A percentile compares a stretch with the other conserved stretches of the same genome.
Evolutionary conservation across 2,329 filamentous ascomycete species (phyloP).

Genomic region (Fusarium transvaalense): DNA sequence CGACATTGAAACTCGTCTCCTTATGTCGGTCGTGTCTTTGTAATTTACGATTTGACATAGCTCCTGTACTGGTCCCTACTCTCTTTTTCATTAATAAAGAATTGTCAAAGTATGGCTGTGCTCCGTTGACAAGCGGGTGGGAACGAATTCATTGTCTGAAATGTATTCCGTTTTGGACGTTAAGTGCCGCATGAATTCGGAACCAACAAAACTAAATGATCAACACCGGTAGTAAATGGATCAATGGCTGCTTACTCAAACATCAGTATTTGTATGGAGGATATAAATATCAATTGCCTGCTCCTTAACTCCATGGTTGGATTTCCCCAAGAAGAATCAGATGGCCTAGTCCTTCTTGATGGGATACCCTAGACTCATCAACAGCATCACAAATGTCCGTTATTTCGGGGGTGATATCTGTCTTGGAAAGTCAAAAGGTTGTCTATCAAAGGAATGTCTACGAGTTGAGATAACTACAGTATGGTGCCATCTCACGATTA

Average conservation of each 20-base stretch:
- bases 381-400: constrained; percentile 7
- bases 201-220: neutral
- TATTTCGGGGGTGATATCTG: constrained; percentile 8
- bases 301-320: neutral
- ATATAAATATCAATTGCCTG: too few relatives aligned
- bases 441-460: neutral
- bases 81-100: neutral
- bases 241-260: fast-evolving
- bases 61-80: neutral
- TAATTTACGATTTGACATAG: neutral
- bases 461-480: neutral
- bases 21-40: neutral
- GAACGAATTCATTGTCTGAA: neutral
- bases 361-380: constrained; percentile 9
- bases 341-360: neutral
- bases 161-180: neutral
- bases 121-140: fast-evolving
- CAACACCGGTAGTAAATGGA: fast-evolving
- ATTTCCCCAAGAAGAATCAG: too few relatives aligned
- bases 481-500: constrained; percentile 14
- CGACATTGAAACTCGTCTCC: neutral
- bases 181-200: neutral
- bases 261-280: neutral
- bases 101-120: too few relatives aligned
- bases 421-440: constrained; percentile 17